Base-by-base conservation (phyloP, 345 rosid species). In the Noccaea caerulescens region DNA sequence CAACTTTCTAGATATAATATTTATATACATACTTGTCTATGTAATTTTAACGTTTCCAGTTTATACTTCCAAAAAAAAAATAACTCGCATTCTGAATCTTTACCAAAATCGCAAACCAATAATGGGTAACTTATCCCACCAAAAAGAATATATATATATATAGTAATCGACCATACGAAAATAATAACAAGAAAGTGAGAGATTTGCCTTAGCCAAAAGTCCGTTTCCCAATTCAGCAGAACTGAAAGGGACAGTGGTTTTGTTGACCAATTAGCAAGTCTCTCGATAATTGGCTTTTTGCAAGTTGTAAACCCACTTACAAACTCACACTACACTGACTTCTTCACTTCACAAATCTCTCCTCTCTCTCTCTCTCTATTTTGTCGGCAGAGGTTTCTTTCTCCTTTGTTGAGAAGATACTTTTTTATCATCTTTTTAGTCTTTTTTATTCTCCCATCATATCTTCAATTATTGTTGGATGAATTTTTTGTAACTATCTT, bases 161-260 rank as follows among this genome's bases (percentile, higher is more conserved):
- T 16, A 16, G 18, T 16, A 16, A 16, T 16, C 18, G 18, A 16
- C 18, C 18, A 16, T 16, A 25, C 27, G 27, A 25, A 55, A 63
- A 63, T 8, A 54, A 27, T 16, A 16, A 16, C 10, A 32, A 23
- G 53, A 56, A 12, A 18, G 3, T 10, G 30, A 32, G 56, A 72
- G 69, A 54, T 45, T 72, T 64, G 57, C 58, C 66, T 73, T 73
- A 65, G 37, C 77, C 59, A 65, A 32, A 73, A 73, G 52, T n/a
- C 34, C 66, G 8, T 27, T 39, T 46, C 72, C 71, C 72, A 49
- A 65, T 39, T 39, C 9, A 27, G 30, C 16, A 5, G 14, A 13
- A 11, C 37, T 56, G 66, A 65, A 65, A 72, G 45, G 30, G 72
- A 74, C 72, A 58, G 39, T 73, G 42, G 57, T 47, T 64, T 47